Evolutionary conservation across 495 filamentous ascomycete species (phyloP), one percentile per base, ranked within the genome.

Genomic region (Xylaria curta): DNA sequence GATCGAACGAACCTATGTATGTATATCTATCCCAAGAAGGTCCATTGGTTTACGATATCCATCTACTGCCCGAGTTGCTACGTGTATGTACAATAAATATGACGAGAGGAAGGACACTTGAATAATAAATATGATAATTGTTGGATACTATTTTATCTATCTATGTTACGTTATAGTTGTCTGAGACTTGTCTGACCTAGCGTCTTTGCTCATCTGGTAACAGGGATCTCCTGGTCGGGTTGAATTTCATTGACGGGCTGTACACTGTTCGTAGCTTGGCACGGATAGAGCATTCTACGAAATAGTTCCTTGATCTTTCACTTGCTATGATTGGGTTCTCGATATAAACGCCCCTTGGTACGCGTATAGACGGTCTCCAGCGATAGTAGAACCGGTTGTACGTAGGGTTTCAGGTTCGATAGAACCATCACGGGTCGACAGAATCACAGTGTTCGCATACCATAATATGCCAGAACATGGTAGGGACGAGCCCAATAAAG

Each of bases 81-180:
- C n/a, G n/a, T n/a, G n/a, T 42, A 69, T 69, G 68, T 53, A 70
- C 19, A 36, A 24, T 42, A 70, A 19, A 40, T 63, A 38, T 40
- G n/a, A 62, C 31, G 42, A 63, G 54, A 36, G 46, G 31, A n/a
- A n/a, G 24, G 51, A 59, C 12, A 49, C 53, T 66, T 21, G 31
- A 66, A 66, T 53, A 66, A 38, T 40, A n/a, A 53, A 60, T 60
- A 60, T 9, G n/a, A 66, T 66, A 66, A 66, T 66, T 47, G 26
- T 51, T 51, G 63, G 46, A 66, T 66, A 49, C 38, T 63, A 44
- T 33, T 38, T 63, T 63, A 44, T 33, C 60, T 63, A 28, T 28
- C 47, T 66, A 54, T 24, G 7, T 64, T 46, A 15, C 0, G 6
- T 47, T 21, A 47, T 64, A 15, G 19, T n/a, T n/a, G 19, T 54